A percentile compares a stretch with the other conserved stretches of the same genome.
phyloP scores from a whole-genome alignment of 2,329 filamentous ascomycete genomes.

The Sporothrix schenckii region DNA sequence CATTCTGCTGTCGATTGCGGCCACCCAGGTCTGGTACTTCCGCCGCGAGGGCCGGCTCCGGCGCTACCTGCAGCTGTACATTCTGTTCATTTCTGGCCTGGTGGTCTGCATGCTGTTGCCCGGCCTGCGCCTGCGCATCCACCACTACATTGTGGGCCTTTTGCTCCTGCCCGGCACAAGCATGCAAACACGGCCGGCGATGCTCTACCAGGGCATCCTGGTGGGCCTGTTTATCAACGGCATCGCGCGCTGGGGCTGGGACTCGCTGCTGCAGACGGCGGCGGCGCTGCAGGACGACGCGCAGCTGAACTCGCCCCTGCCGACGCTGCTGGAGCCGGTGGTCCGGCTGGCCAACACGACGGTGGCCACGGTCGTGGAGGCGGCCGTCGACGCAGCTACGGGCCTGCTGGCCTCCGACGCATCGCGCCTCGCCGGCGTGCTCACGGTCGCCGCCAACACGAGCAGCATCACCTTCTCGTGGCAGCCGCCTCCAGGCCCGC shows the following conservation, averaged over 20 bases:
- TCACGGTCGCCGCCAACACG: constrained; percentile 44
- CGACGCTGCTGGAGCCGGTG: constrained; percentile 52
- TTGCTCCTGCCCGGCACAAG: constrained; percentile 85
- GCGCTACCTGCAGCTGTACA: constrained; percentile 77
- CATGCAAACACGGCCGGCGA: constrained; percentile 80
- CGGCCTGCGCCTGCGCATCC: constrained; percentile 79
- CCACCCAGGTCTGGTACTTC: constrained; percentile 82
- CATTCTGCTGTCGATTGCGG: constrained; percentile 66
- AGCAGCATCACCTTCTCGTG: constrained; percentile 69
- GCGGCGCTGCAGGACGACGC: constrained; percentile 70
- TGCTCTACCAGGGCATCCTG: constrained; percentile 87
- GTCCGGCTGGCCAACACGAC: constrained; percentile 46
- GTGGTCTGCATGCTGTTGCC: constrained; percentile 73
- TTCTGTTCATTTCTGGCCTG: constrained; percentile 66
- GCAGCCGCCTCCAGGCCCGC: constrained; percentile 51
- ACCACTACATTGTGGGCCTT: constrained; percentile 91
- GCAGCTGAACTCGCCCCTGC: constrained; percentile 65
- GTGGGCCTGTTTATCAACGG: constrained; percentile 93
- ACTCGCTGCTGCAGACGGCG: constrained; percentile 81
- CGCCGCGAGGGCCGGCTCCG: constrained; percentile 81
- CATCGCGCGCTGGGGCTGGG: constrained; percentile 91
- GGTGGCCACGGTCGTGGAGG: constrained; percentile 34
- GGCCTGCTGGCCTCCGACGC: not conserved
- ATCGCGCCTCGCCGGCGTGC: not conserved
- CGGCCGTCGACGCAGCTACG: not conserved